Evolutionary conservation across 306 rosid genomes (phyloP), one percentile per base, ranked within the genome.

Genomic region (Alnus glutinosa): DNA sequence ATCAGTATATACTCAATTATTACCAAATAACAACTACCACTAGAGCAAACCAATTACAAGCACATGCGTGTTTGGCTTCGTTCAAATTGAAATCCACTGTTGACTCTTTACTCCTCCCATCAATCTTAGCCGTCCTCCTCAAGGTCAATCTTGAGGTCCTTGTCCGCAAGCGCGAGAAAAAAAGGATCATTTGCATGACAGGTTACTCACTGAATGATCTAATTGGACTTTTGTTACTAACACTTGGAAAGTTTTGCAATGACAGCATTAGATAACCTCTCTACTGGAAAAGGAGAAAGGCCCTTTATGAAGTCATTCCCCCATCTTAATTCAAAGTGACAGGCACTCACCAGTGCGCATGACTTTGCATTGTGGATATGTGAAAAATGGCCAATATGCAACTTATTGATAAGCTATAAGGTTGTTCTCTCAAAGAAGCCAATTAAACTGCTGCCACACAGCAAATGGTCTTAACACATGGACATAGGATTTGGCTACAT

Each of bases 51-150:
- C 37, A 58, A 23, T 58, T n/a, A 58, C 1, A 10, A 23, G 66
- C 10, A 9, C n/a, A 28, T 8, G 66, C 15, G 23, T 3, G 58
- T 4, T 16, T 28, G 14, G 14, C 11, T 62, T 32, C 3, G 11
- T 62, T 62, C 68, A 62, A 58, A 62, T 62, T 62, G 39, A 61
- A 30, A 30, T 30, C 39, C 67, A 61, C 68, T 61, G 18, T 13
- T 61, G 34, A 57, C 34, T 57, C 63, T 28, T 30, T 58, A 9
- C 64, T 58, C 39, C 68, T 30, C 68, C 4, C 15, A 62, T 13
- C 68, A 62, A 62, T 32, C 39, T 62, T 32, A 12, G 13, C 8
- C 14, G 16, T 28, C 34, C 34, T 28, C 1, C 66, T 59, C 34
- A 28, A 23, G 5, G 28, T 59, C 66, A 23, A 59, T 37, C 13